phyloP scores from a whole-genome alignment of 202 grass and related monocot species.

The Zoysia matrella region DNA sequence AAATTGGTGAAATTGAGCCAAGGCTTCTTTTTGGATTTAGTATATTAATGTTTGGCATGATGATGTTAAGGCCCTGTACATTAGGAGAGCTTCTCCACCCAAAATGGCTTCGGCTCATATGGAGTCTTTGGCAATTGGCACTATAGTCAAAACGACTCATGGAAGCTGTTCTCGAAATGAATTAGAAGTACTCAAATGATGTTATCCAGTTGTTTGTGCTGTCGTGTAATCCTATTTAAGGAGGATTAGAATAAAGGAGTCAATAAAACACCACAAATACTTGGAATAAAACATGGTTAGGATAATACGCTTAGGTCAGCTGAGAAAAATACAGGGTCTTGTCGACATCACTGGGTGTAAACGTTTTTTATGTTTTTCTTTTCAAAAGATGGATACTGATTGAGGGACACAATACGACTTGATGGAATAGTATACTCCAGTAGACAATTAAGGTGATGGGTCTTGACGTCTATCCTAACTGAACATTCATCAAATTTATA shows the following conservation, averaged over 20 bases:
- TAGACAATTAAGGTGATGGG: slow-evolving; percentile 23
- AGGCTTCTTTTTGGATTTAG: background rate
- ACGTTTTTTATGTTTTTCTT: background rate
- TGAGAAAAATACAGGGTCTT: background rate
- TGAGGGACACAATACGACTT: slow-evolving; percentile 16
- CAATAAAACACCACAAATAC: background rate
- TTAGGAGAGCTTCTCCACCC: no score
- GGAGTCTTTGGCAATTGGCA: no score
- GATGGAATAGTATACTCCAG: slow-evolving; percentile 1
- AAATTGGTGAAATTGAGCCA: background rate
- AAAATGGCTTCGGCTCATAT: no score
- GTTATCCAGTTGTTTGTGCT: background rate
- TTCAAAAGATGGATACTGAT: background rate
- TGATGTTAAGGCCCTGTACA: no score
- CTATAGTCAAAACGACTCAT: no score
- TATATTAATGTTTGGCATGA: no score
- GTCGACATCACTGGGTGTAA: background rate
- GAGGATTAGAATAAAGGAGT: background rate
- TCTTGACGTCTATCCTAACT: slow-evolving; percentile 7
- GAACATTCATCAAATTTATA: slow-evolving; percentile 36
- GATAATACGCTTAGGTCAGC: background rate
- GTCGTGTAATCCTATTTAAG: background rate
- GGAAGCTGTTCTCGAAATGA: no score
- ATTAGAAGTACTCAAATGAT: background rate
- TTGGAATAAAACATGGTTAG: background rate